Evolutionary conservation across 768 basidiomycete genomes (phyloP), one percentile per base, ranked within the genome.

Genomic region (Amyloporia xantha): DNA sequence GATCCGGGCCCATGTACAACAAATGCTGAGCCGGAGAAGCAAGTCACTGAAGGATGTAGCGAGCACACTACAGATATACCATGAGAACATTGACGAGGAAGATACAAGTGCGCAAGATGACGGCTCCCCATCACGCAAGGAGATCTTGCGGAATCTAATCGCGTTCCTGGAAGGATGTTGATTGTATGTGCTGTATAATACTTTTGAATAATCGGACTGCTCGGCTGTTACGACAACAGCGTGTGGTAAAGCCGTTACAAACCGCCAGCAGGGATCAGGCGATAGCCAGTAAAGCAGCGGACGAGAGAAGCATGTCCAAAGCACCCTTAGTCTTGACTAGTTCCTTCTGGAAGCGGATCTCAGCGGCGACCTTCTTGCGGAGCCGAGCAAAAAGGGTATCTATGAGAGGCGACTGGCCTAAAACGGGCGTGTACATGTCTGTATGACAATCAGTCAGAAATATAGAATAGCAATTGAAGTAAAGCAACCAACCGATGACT

Each of bases 401-500:
- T 47, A 99, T 87, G 38, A 93, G 71, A 0, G 93, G 91, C 20
- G 93, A 93, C 66, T 95, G 91, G 2, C 95, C 95, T n/a, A 98
- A 71, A 28, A 95, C 85, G 0, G 90, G 78, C 2, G 78, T 73
- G 65, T 99, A 99, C 78, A 96, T 86, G 44, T 97, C 95, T 98
- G 60, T 15, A 13, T 30, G 41, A 49, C 48, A 21, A 52, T 43
- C 15, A 54, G 37, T 54, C 48, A 55, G 38, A 26, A 35, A 24
- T 19, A 50, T 23, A 27, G 19, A 23, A 20, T 42, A 25, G 28
- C 43, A 19, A 27, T 6, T 1, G 36, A 11, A 6, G 19, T 20
- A 24, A 26, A 2, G 38, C 27, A 26, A 54, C 86, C 50, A 48
- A 95, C 94, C 94, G 47, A 97, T 81, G 35, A 97, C 78, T 5